Evolutionary conservation across 768 basidiomycete genomes (phyloP).

Genomic region (Sporobolomyces roseus): DNA sequence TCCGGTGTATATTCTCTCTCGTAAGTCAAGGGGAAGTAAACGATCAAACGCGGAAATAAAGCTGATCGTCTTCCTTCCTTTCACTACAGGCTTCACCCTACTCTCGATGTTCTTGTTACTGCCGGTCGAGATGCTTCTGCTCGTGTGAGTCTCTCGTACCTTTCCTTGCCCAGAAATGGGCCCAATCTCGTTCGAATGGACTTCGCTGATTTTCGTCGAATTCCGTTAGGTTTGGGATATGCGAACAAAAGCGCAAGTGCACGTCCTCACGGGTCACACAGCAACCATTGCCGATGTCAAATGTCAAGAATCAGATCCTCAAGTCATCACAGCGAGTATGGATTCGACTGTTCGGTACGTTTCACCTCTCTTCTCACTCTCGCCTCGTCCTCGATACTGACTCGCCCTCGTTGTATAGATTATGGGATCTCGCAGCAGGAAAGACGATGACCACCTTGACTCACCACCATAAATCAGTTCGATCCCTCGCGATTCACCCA

Average conservation of each 20-base stretch:
- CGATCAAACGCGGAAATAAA: no score
- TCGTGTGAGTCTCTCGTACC: constrained; percentile 53
- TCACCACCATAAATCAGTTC: constrained; percentile 98
- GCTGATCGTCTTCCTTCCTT: no score
- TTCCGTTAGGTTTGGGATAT: constrained; percentile 95
- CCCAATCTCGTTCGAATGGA: no score
- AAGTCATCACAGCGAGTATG: constrained; percentile 97
- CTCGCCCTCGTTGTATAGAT: constrained; percentile 50
- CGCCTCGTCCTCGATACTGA: constrained; percentile 8
- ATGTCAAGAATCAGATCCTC: constrained; percentile 94
- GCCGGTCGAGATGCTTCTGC: constrained; percentile 94
- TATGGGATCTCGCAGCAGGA: constrained; percentile 97
- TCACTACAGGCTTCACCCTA: constrained; percentile 71
- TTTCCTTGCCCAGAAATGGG: no score
- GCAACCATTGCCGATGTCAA: constrained; percentile 93
- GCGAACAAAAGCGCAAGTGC: constrained; percentile 94
- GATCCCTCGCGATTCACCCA: constrained; percentile 88
- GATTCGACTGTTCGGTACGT: constrained; percentile 85
- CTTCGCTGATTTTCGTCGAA: not conserved
- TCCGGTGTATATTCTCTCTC: constrained; percentile 92
- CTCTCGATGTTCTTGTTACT: constrained; percentile 90
- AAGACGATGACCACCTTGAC: constrained; percentile 94
- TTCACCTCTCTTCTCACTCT: not conserved
- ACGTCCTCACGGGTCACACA: constrained; percentile 87
- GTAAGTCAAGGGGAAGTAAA: constrained; percentile 43